These are phyloP conservation scores for Mycena venus DNA, from an alignment of 768 basidiomycete genomes.

Conservation along the genomic window DNA sequence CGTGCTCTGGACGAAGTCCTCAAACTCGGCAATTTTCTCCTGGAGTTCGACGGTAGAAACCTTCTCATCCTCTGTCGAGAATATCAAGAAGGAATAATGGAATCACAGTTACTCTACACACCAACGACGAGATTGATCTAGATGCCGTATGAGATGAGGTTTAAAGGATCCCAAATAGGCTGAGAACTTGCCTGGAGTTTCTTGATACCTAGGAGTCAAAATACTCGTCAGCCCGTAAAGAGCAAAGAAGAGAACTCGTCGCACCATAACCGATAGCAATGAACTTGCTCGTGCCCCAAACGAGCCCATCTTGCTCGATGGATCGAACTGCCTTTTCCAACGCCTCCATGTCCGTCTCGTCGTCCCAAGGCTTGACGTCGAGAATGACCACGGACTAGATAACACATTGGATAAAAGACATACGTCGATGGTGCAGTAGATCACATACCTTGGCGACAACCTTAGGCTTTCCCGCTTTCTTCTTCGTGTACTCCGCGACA, in stretches of 20 bases:
- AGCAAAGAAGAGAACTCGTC: not conserved
- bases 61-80: slow-evolving; percentile 89
- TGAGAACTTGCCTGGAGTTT: slow-evolving; percentile 75
- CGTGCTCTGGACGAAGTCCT: slow-evolving; percentile 91
- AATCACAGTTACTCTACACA: slow-evolving; percentile 44
- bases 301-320: slow-evolving; percentile 89
- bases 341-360: slow-evolving; percentile 96
- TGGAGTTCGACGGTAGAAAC: slow-evolving; percentile 94
- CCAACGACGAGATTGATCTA: slow-evolving; percentile 71
- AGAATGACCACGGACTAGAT: slow-evolving; percentile 94
- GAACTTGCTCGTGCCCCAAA: slow-evolving; percentile 96
- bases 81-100: slow-evolving; percentile 3
- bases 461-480: slow-evolving; percentile 94
- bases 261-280: slow-evolving; percentile 88
- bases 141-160: not conserved
- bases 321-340: slow-evolving; percentile 89
- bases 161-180: slow-evolving; percentile 63
- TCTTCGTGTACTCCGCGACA: slow-evolving; percentile 91
- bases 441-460: slow-evolving; percentile 82
- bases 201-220: slow-evolving; percentile 70
- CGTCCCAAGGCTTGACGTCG: slow-evolving; percentile 99
- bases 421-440: slow-evolving; percentile 2
- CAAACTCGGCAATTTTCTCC: slow-evolving; percentile 88
- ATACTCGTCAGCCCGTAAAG: slow-evolving; percentile 1
- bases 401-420: slow-evolving; percentile 15